Percentiles rank a stretch among this genome's conserved stretches.
Conservation (phyloP, 148 eudicot species). For the Chenopodium quinoa region DNA sequence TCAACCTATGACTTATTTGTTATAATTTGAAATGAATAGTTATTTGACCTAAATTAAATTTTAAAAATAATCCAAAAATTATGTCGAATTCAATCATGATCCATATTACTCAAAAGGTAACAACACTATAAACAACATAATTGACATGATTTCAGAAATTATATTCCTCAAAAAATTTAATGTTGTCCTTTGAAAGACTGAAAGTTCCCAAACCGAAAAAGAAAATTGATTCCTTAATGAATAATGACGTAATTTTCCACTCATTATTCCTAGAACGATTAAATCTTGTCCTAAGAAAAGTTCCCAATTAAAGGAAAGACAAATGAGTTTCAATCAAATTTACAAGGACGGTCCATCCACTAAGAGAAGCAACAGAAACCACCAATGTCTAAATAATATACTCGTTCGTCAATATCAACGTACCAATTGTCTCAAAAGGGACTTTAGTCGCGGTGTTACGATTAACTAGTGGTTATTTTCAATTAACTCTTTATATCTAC, state of each 20-base stretch:
- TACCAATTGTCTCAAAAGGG: neutral
- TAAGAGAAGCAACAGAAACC: neutral
- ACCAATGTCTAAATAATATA: neutral
- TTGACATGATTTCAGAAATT: neutral
- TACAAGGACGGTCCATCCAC: constrained; percentile 5
- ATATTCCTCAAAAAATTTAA: constrained; percentile 6
- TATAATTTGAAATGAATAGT: too few relatives aligned
- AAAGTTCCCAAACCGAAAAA: constrained; percentile 11
- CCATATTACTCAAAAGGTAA: neutral
- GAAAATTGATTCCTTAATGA: constrained; percentile 7
- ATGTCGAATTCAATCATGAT: neutral
- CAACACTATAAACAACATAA: neutral
- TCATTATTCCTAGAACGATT: neutral
- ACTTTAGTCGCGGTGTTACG: neutral
- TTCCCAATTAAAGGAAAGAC: neutral
- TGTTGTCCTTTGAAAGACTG: constrained; percentile 12
- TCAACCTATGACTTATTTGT: too few relatives aligned
- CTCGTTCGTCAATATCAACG: neutral
- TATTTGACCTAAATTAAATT: neutral
- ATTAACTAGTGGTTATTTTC: too few relatives aligned
- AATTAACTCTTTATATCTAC: too few relatives aligned
- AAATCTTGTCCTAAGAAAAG: constrained; percentile 1
- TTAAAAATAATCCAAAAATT: neutral
- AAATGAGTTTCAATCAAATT: constrained; percentile 13
- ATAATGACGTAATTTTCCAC: constrained; percentile 13